Percentiles rank a stretch among this genome's conserved stretches.
These are phyloP conservation scores for Porphyrellus cyaneotinctus DNA, from an alignment of 768 basidiomycete species.

Conservation along the genomic window DNA sequence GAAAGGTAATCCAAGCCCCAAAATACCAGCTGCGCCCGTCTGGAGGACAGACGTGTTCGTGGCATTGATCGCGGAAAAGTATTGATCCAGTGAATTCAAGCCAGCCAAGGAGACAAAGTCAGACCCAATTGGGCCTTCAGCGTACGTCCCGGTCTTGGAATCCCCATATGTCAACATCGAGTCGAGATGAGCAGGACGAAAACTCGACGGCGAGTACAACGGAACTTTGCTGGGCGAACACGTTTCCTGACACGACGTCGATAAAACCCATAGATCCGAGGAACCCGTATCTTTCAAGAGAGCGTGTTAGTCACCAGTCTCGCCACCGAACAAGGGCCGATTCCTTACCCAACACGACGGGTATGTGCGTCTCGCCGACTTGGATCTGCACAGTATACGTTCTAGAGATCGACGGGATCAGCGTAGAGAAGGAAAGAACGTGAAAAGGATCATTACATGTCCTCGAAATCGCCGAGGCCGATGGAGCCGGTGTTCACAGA, in stretches of 20 bases:
- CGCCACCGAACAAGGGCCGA: not conserved
- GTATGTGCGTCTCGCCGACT: constrained; percentile 48
- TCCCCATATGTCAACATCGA: constrained; percentile 64
- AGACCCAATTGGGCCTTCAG: constrained; percentile 57
- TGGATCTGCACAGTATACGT: constrained; percentile 60
- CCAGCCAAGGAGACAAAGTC: constrained; percentile 56
- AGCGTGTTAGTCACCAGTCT: not conserved
- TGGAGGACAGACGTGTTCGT: constrained; percentile 63
- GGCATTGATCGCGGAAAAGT: constrained; percentile 60
- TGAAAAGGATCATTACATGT: constrained; percentile 45
- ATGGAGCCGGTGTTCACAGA: constrained; percentile 33
- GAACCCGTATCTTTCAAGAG: constrained; percentile 64
- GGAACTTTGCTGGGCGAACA: constrained; percentile 38
- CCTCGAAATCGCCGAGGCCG: constrained; percentile 57
- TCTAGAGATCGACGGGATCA: constrained; percentile 32
- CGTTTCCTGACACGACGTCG: constrained; percentile 47
- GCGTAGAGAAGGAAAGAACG: not conserved
- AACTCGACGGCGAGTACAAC: constrained; percentile 47
- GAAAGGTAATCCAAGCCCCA: constrained; percentile 71
- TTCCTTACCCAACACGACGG: constrained; percentile 56
- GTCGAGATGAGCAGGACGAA: constrained; percentile 45
- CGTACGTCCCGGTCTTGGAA: constrained; percentile 65
- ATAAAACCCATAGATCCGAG: constrained; percentile 72
- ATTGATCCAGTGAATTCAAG: constrained; percentile 47
- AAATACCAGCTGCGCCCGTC: constrained; percentile 59